Evolutionary conservation across 2,329 filamentous ascomycete genomes (phyloP).

Genomic region (Aspergillus japonicus): DNA sequence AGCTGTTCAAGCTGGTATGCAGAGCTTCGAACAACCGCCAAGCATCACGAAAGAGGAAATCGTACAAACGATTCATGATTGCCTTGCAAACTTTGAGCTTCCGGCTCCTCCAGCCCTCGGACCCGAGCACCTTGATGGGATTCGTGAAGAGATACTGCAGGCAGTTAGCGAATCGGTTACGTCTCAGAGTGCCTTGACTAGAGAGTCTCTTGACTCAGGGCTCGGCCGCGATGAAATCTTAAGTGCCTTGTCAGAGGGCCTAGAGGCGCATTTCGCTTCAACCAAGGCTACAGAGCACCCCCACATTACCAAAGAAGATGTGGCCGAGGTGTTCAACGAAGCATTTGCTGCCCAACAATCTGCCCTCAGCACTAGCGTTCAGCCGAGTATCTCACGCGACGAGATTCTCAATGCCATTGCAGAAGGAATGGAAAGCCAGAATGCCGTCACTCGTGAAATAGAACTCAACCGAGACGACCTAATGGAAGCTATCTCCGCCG

Average conservation of each 20-base stretch:
- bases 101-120: constrained; percentile 19
- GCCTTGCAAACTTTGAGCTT: constrained; percentile 71
- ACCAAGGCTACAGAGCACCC: constrained; percentile 56
- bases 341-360: constrained; percentile 33
- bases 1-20: constrained; percentile 80
- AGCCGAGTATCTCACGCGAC: constrained; percentile 52
- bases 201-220: constrained; percentile 32
- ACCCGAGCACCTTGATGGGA: constrained; percentile 28
- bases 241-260: constrained; percentile 59
- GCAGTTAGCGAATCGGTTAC: constrained; percentile 32
- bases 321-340: constrained; percentile 33
- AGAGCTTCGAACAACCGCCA: constrained; percentile 72
- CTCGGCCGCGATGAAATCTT: constrained; percentile 58
- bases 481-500: constrained; percentile 58
- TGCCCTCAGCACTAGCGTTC: constrained; percentile 29
- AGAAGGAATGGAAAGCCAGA: constrained; percentile 55
- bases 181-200: constrained; percentile 32
- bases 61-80: constrained; percentile 78
- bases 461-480: constrained; percentile 54
- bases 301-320: constrained; percentile 31
- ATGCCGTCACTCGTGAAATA: constrained; percentile 58
- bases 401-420: constrained; percentile 59
- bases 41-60: constrained; percentile 78
- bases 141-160: constrained; percentile 37
- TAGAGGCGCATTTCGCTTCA: constrained; percentile 47